phyloP scores from a whole-genome alignment of 805 yeast genomes.

The Schwanniomyces sp. region DNA sequence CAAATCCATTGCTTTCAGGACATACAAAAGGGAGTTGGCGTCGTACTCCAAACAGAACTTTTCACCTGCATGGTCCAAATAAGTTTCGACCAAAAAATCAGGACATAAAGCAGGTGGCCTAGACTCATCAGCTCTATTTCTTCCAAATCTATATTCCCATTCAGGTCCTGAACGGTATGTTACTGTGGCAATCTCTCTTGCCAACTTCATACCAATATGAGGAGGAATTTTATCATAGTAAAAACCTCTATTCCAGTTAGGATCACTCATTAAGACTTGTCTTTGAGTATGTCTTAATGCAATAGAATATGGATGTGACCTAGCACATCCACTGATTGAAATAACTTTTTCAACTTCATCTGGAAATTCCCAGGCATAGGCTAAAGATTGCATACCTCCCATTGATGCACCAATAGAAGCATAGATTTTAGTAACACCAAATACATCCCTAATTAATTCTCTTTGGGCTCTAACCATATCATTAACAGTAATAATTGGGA shows the following conservation, averaged over 20 bases:
- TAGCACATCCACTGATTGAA: conserved; percentile 88
- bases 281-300: conserved; percentile 93
- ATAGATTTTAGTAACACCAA: conserved; percentile 62
- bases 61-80: conserved; percentile 92
- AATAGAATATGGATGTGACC: conserved; percentile 91
- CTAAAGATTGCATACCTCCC: conserved; percentile 99
- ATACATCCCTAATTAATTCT: conserved; percentile 58
- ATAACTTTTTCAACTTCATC: conserved; percentile 71
- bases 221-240: conserved; percentile 83
- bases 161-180: conserved; percentile 96
- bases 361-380: conserved; percentile 82
- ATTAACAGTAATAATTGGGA: conserved; percentile 80
- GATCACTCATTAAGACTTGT: conserved; percentile 91
- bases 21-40: conserved; percentile 82
- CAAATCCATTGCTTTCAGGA: conserved; percentile 92
- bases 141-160: conserved; percentile 92
- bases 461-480: conserved; percentile 93
- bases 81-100: conserved; percentile 88
- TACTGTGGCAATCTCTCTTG: conserved; percentile 91
- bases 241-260: conserved; percentile 90
- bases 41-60: conserved; percentile 90
- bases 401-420: conserved; percentile 89
- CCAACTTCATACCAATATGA: conserved; percentile 91
- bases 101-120: conserved; percentile 87
- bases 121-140: conserved; percentile 79